Base-by-base conservation (phyloP, 2,329 filamentous ascomycete genomes). In the Neofusicoccum laricinum region DNA sequence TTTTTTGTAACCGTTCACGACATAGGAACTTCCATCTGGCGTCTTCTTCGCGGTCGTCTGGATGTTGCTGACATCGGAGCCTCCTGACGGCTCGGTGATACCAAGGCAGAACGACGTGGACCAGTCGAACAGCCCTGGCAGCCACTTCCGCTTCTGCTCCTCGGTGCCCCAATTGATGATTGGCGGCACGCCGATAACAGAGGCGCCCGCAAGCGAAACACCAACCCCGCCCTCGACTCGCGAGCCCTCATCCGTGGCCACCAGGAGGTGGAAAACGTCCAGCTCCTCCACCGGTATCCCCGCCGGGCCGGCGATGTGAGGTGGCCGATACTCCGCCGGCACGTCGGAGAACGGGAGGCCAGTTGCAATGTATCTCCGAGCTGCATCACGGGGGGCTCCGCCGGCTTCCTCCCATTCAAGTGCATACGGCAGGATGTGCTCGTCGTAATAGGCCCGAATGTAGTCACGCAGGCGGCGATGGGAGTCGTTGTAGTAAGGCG, bases 41-140 rank as follows among this genome's bases (percentile, higher is more conserved):
- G 89, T 92, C 80, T 92, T 92, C 69, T 84, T 84, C 0, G 88
- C 88, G 0, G 84, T 88, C 2, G 88, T 89, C 59, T 80, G 79
- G 49, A 90, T 82, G 67, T 84, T 85, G 0, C 86, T 86, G 2
- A 90, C 86, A 70, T 90, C 88, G 0, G 86, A 88, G 70, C 72
- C 76, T 78, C 82, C 84, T 72, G 80, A 81, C 0, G 88, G 87
- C 72, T 90, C 88, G 2, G 88, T 90, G 65, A 89, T 86, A 1
- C 86, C 87, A 11, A 90, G 75, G 69, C 85, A 89, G 69, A 89
- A 88, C 62, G 83, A 82, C 5, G 86, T 84, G 64, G 85, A 80
- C 67, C 86, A 85, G 7, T 75, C 80, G 48, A 87, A 86, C 36
- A 90, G 77, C 0, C 81, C 82, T 0, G 85, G 86, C 11, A 90